phyloP scores from a whole-genome alignment of 148 eudicot species.

The Rhododendron simsii region DNA sequence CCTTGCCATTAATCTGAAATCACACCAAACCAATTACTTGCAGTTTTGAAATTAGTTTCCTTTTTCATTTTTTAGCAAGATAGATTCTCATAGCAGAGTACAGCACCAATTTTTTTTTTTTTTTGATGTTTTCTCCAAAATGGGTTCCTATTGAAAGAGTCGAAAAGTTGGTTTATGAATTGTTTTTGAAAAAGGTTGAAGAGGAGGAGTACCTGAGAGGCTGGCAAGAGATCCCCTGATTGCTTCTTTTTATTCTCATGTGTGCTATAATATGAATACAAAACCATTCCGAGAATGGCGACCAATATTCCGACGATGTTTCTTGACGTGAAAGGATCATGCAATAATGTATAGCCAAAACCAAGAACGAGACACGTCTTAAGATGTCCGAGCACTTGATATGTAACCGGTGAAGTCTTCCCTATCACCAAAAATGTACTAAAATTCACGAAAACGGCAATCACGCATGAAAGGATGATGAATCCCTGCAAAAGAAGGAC shows the following conservation, averaged over 20 bases:
- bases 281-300: constrained; percentile 81
- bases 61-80: neutral
- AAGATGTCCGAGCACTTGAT: constrained; percentile 86
- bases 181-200: no score
- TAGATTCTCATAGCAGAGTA: neutral
- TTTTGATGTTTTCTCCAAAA: neutral
- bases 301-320: constrained; percentile 71
- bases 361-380: constrained; percentile 90
- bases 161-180: no score
- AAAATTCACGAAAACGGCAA: constrained; percentile 86
- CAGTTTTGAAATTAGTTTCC: neutral
- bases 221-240: constrained; percentile 27
- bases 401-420: constrained; percentile 95
- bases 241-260: constrained; percentile 62
- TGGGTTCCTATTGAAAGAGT: no score
- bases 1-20: constrained; percentile 53
- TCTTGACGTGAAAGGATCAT: constrained; percentile 78
- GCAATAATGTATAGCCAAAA: constrained; percentile 75
- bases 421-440: constrained; percentile 94
- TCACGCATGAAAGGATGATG: constrained; percentile 75
- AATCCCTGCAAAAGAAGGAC: constrained; percentile 50
- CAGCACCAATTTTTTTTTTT: neutral
- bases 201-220: constrained; percentile 40
- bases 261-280: constrained; percentile 82
- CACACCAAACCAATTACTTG: neutral